Evolutionary conservation across 2,329 filamentous ascomycete species (phyloP).

Genomic region (Colletotrichum abscissum): DNA sequence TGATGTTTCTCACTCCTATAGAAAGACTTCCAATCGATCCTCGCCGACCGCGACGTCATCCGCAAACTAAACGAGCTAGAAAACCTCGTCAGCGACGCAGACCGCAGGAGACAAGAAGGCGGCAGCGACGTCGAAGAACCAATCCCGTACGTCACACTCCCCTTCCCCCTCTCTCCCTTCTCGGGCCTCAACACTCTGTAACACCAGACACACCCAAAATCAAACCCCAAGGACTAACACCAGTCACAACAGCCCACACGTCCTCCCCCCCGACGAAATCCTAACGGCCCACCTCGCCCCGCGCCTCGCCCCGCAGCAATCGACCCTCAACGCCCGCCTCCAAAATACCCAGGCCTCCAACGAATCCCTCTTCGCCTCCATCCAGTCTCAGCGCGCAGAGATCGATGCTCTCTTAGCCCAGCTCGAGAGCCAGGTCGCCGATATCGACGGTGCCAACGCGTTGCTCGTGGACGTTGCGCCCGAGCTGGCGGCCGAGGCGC

Average conservation of each 20-base stretch:
- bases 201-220: background rate
- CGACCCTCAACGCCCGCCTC: constrained; percentile 66
- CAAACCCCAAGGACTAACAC: background rate
- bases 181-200: background rate
- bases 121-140: constrained; percentile 44
- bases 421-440: constrained; percentile 63
- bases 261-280: constrained; percentile 63
- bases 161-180: background rate
- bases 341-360: constrained; percentile 69
- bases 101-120: constrained; percentile 48
- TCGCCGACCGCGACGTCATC: constrained; percentile 63
- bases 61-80: constrained; percentile 70
- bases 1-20: constrained; percentile 36
- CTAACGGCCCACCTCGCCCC: constrained; percentile 67
- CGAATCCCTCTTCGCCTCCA: constrained; percentile 61
- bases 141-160: constrained; percentile 54
- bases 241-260: constrained; percentile 61
- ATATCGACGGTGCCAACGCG: constrained; percentile 64
- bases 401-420: constrained; percentile 60
- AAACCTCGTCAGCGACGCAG: constrained; percentile 63
- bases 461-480: constrained; percentile 59
- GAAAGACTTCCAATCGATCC: constrained; percentile 68
- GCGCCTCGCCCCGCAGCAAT: constrained; percentile 63
- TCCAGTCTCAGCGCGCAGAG: constrained; percentile 65
- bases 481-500: constrained; percentile 62